Evolutionary conservation across 2,329 filamentous ascomycete genomes (phyloP).

Genomic region (Periconia sp.): DNA sequence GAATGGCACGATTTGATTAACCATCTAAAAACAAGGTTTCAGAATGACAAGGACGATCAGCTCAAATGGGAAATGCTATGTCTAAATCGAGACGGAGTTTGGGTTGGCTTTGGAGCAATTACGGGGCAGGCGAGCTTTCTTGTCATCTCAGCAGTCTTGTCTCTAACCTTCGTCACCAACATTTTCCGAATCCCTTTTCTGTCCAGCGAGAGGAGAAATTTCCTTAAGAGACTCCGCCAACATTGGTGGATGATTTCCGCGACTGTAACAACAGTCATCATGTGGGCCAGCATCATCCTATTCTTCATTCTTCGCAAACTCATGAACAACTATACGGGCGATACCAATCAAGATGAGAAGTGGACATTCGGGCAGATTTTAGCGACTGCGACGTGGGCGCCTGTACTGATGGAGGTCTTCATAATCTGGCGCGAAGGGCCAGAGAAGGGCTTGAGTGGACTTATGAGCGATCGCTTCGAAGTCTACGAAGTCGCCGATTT

Average conservation of each 20-base stretch:
- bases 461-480: slow-evolving; percentile 1
- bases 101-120: background rate
- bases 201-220: background rate
- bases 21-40: background rate
- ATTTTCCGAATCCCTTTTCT: slow-evolving; percentile 1
- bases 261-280: background rate
- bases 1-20: background rate
- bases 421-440: slow-evolving; percentile 5
- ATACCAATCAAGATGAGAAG: slow-evolving; percentile 6
- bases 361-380: slow-evolving; percentile 15
- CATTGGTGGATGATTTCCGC: slow-evolving; percentile 1
- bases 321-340: slow-evolving; percentile 1
- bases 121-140: background rate
- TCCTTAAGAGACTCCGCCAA: background rate
- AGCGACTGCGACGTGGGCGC: slow-evolving; percentile 4
- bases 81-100: background rate
- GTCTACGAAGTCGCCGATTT: background rate
- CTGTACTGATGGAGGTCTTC: slow-evolving; percentile 8
- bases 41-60: slow-evolving; percentile 3
- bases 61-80: slow-evolving; percentile 3
- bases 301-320: slow-evolving; percentile 3
- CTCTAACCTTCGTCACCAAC: background rate
- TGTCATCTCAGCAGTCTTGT: background rate
- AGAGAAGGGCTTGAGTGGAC: slow-evolving; percentile 3
- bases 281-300: slow-evolving; percentile 7